Evolutionary conservation across 257 asterid genomes (phyloP), one percentile per base, ranked within the genome.

Genomic region (Nicotiana paniculata): DNA sequence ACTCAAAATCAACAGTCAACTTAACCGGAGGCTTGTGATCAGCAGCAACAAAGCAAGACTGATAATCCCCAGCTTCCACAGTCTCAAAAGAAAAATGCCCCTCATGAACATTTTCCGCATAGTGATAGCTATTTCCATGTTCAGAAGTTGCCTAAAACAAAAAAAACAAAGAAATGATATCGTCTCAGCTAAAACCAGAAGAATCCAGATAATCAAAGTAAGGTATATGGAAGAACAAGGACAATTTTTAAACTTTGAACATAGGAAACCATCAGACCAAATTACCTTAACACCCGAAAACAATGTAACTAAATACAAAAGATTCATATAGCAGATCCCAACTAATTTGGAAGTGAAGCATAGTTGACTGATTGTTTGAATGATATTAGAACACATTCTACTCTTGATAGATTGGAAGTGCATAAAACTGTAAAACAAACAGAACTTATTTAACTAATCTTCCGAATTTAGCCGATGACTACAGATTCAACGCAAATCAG

Each of bases 71-170:
- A 30, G 93, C 88, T 87, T 96, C 97, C 7, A 85, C 87, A 64
- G 98, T 87, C 86, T 93, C 97, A 85, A 91, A 96, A 39, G 97
- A 93, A 86, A 91, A 96, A 83, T 94, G 90, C 74, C 99, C 99
- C 82, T 91, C 91, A 0, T 85, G 87, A n/a, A 94, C 99, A 88
- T 91, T 91, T 62, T 96, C 98, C 0, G 94, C 86, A 46, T 91
- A 83, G 88, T 96, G 99, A 87, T 93, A 92, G 89, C 86, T 91
- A 88, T 89, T 91, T 74, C 94, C 99, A 83, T 89, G 83, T 46
- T 93, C 81, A 11, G 99, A 96, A 51, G 98, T 89, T 80, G 93
- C 99, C 99, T 95, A 83, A 58, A 55, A 62, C 39, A 59, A 83
- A 30, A 69, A 65, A 32, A 43, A 43, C 48, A 43, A 43, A 7